phyloP scores from a whole-genome alignment of 352 stramenopile species.

The Globisporangium irregulare region DNA sequence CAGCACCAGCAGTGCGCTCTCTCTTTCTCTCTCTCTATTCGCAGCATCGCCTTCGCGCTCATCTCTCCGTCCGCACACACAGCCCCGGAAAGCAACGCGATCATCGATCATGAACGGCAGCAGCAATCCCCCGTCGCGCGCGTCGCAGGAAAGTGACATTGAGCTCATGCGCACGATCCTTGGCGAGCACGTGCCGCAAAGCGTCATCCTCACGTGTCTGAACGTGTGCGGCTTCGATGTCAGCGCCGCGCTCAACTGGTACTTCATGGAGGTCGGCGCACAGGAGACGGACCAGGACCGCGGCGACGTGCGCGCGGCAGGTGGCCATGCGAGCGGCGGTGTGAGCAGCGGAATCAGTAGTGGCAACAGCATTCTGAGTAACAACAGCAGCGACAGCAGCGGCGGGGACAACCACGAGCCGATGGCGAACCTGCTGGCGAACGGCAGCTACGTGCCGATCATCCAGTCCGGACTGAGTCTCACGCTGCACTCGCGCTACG shows the following conservation, averaged over 20 bases:
- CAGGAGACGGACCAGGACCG: constrained; percentile 16
- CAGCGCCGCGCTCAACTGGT: constrained; percentile 83
- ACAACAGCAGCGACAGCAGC: not conserved
- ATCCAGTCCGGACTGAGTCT: constrained; percentile 75
- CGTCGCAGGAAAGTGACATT: constrained; percentile 59
- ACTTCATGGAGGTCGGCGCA: constrained; percentile 76
- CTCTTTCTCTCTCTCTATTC: not conserved
- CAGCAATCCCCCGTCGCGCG: constrained; percentile 2
- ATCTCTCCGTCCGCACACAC: not conserved
- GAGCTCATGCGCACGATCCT: constrained; percentile 89
- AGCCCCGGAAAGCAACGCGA: not conserved
- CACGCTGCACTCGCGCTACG: constrained; percentile 65
- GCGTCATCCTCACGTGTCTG: constrained; percentile 80
- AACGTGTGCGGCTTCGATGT: constrained; percentile 84
- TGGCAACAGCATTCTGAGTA: not conserved
- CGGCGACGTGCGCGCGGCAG: constrained; percentile 2
- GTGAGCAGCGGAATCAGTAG: not conserved
- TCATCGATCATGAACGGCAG: not conserved
- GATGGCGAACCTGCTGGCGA: constrained; percentile 8
- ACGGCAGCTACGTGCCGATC: constrained; percentile 31
- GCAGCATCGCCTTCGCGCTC: not conserved
- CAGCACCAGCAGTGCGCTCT: not conserved
- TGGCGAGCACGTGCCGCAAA: constrained; percentile 81
- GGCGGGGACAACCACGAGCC: constrained; percentile 9
- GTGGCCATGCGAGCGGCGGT: not conserved